A percentile compares a stretch with the other conserved stretches of the same genome.
Evolutionary conservation across 2,329 filamentous ascomycete species (phyloP).

Genomic region (Rutstroemia sydowiana): DNA sequence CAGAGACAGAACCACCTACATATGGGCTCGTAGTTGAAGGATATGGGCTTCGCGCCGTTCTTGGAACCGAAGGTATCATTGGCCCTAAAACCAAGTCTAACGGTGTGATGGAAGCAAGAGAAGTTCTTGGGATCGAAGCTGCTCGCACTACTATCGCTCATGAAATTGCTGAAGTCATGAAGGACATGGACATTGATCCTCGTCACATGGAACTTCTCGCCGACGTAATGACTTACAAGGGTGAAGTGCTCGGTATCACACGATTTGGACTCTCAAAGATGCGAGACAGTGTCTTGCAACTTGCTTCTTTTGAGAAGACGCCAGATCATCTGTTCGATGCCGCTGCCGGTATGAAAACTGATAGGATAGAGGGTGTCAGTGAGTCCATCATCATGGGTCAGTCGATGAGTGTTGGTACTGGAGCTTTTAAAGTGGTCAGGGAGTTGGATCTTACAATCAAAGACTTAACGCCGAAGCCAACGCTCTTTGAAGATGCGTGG

Average conservation of each 20-base stretch:
- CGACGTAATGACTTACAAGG: conserved; percentile 99
- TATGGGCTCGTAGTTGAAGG: conserved; percentile 84
- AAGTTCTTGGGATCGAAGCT: conserved; percentile 90
- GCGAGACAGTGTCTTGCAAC: conserved; percentile 85
- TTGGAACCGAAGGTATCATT: conserved; percentile 88
- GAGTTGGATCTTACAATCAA: conserved; percentile 59
- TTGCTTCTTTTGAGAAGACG: conserved; percentile 96
- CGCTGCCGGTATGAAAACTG: conserved; percentile 83
- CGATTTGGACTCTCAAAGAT: conserved; percentile 95
- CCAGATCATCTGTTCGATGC: conserved; percentile 96
- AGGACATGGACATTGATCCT: conserved; percentile 89
- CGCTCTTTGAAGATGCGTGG: conserved; percentile 67
- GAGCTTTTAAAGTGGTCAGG: conserved; percentile 82
- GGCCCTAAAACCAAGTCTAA: conserved; percentile 71
- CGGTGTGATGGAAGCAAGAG: conserved; percentile 79
- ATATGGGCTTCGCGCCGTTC: conserved; percentile 81
- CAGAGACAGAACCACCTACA: conserved; percentile 24
- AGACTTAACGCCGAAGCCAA: conserved; percentile 43
- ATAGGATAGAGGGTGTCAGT: conserved; percentile 85
- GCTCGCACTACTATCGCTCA: conserved; percentile 81
- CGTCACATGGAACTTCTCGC: conserved; percentile 96
- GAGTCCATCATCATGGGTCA: conserved; percentile 99
- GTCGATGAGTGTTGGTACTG: conserved; percentile 84
- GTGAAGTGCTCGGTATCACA: conserved; percentile 92
- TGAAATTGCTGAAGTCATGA: conserved; percentile 87